Base-by-base conservation (phyloP, 2,329 filamentous ascomycete genomes). In the Cercospora zeina region DNA sequence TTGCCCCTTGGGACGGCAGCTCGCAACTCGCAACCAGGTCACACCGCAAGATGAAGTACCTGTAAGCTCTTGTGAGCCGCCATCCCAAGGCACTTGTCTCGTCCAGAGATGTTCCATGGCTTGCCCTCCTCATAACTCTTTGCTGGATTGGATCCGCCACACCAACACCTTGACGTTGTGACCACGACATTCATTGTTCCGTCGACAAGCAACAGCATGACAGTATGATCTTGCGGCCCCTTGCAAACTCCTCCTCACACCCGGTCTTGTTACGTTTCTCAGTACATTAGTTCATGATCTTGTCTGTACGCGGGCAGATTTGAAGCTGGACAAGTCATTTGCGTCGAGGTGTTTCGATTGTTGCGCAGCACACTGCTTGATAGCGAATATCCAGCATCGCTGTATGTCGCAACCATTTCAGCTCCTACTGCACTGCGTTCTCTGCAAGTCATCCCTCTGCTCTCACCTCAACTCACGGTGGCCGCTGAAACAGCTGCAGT, bases 51-150 rank as follows among this genome's bases (percentile, higher is more conserved):
- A 34, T 21, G 16, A 21, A 11, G 49, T 53, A 7, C 49, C 16
- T 53, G 49, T 27, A 33, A 31, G n/a, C 27, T n/a, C 30, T 51
- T 51, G 49, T 51, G 49, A 51, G 49, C 24, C 14, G 49, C 49
- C 31, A 33, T 31, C 49, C 30, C 8, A 33, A 5, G 14, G 27
- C 16, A 27, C 14, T 16, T 33, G 49, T 33, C 24, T 47, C 42
- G 19, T 27, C 11, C 42, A 47, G 19, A 21, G 19, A 47, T 47
- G 19, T 21, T 21, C 21, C 42, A 30, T n/a, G 21, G 42, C 21
- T 27, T 9, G 13, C 27, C 42, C 3, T 49, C 1, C 11, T 8
- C 42, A 49, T 4, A 7, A n/a, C 5, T 1, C 14, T 10, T 19
- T 34, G 49, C 7, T 53, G 27, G 34, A 13, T 7, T 7, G 7